Evolutionary conservation across 768 basidiomycete species (phyloP), one percentile per base, ranked within the genome.

Genomic region (Peribolospora kevripleyi): DNA sequence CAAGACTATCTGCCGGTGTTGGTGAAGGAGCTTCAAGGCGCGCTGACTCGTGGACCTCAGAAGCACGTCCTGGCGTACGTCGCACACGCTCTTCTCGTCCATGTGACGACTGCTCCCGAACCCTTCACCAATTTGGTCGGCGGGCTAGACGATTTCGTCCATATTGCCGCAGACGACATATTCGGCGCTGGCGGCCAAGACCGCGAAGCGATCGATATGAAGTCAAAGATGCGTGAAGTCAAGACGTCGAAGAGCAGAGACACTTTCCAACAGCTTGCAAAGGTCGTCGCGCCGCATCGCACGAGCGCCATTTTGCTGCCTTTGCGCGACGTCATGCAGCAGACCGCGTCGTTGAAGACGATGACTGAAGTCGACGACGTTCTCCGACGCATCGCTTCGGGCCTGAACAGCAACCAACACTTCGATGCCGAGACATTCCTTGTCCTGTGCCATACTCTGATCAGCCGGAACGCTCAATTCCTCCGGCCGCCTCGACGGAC

Each of bases 131-230:
- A 65, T 0, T 84, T 95, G 2, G 88, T 95, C 60, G 73, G 74
- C 11, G 80, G 80, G 59, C 79, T 87, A 14, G 75, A 76, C 48
- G 82, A 86, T 60, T 72, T 88, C 6, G 80, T 83, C 0, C 76
- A 82, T 63, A 69, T 95, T 82, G 11, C 78, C 80, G 0, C 87
- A 85, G 63, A 58, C 40, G 91, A 95, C 52, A 76, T 95, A 9
- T 95, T 95, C 61, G 91, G 91, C 38, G 79, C 88, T 65, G 88
- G 90, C 1, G 84, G 82, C 10, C 84, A 83, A 66, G 85, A 95
- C 62, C 79, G 83, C 0, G 76, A 79, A 55, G 73, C 80, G 3
- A 86, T 88, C 61, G 90, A 81, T 37, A 95, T 91, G 4, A 85
- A 80, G 70, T 88, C 87, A 13, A 88, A 84, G 67, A 83, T 87